Conservation (phyloP, 2,329 filamentous ascomycete species). For the Botrytis hyacinthi region DNA sequence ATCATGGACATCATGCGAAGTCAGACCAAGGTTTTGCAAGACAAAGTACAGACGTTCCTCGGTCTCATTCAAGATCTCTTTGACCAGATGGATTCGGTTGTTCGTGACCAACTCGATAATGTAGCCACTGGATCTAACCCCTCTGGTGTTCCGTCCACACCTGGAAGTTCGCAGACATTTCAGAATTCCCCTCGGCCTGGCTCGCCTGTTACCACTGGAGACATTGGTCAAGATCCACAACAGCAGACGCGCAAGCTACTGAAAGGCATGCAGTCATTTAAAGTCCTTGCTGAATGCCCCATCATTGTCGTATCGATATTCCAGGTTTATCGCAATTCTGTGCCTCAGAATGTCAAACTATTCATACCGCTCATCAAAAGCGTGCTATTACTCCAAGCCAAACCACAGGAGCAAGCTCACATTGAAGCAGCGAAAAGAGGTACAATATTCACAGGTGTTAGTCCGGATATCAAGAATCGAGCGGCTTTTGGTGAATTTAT, state of each 20-base stretch:
- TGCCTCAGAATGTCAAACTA: constrained; percentile 79
- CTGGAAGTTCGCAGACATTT: constrained; percentile 65
- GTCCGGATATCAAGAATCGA: constrained; percentile 87
- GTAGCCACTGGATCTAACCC: constrained; percentile 54
- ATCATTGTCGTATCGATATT: constrained; percentile 99
- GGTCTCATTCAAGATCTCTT: constrained; percentile 94
- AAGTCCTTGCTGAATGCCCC: constrained; percentile 93
- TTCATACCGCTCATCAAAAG: constrained; percentile 94
- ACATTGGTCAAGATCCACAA: constrained; percentile 77
- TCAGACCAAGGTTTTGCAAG: constrained; percentile 77
- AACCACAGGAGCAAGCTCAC: constrained; percentile 90
- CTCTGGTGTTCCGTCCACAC: constrained; percentile 63
- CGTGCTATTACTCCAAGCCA: constrained; percentile 83
- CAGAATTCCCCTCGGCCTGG: constrained; percentile 80
- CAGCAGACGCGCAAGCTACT: constrained; percentile 77
- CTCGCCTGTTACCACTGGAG: constrained; percentile 82
- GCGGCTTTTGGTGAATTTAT: constrained; percentile 97
- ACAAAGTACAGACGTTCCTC: constrained; percentile 85
- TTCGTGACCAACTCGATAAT: constrained; percentile 91
- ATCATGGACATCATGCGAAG: constrained; percentile 96
- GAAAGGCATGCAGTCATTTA: constrained; percentile 98
- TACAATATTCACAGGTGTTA: constrained; percentile 88
- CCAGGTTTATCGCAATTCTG: constrained; percentile 80
- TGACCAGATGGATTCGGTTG: constrained; percentile 88
- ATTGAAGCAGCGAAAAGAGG: constrained; percentile 75